A percentile compares a stretch with the other conserved stretches of the same genome.
phyloP scores from a whole-genome alignment of 306 rosid species.

The Cucumis hystrix region DNA sequence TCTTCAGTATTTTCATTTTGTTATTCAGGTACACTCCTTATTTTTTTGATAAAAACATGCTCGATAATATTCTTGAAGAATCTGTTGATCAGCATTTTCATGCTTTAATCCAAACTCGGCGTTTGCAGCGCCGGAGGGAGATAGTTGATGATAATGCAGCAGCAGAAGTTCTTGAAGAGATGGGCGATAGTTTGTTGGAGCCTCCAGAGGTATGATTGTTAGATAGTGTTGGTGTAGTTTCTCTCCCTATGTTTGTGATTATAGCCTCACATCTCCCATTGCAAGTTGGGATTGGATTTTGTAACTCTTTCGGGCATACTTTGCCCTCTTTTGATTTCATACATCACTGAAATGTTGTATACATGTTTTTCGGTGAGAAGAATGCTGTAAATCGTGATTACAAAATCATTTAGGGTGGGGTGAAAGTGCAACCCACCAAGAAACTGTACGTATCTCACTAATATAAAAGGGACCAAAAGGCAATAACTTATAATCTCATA shows the following conservation, averaged over 20 bases:
- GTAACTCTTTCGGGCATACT: too few relatives aligned
- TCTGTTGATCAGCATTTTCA: conserved; percentile 97
- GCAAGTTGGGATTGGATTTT: too few relatives aligned
- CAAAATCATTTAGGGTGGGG: too few relatives aligned
- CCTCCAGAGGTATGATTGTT: conserved; percentile 76
- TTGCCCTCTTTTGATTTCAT: too few relatives aligned
- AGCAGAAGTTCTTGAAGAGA: conserved; percentile 87
- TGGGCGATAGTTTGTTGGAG: conserved; percentile 74
- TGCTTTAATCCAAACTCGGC: conserved; percentile 84
- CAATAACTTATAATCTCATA: too few relatives aligned
- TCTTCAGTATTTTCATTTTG: conserved; percentile 20
- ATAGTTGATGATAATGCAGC: conserved; percentile 79
- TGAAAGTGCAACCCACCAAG: too few relatives aligned
- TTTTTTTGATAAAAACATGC: conserved; percentile 89
- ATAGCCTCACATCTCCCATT: too few relatives aligned
- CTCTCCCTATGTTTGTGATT: not conserved
- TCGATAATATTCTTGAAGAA: conserved; percentile 95
- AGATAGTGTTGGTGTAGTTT: not conserved
- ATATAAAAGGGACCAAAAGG: too few relatives aligned
- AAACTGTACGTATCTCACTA: too few relatives aligned
- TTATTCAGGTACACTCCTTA: conserved; percentile 88
- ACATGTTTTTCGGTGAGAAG: too few relatives aligned
- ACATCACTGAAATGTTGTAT: too few relatives aligned
- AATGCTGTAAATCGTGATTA: too few relatives aligned
- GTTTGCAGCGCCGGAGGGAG: conserved; percentile 78